Percentiles rank a stretch among this genome's conserved stretches.
phyloP scores from a whole-genome alignment of 2,329 filamentous ascomycete species.

The Diaporthe nobilis region DNA sequence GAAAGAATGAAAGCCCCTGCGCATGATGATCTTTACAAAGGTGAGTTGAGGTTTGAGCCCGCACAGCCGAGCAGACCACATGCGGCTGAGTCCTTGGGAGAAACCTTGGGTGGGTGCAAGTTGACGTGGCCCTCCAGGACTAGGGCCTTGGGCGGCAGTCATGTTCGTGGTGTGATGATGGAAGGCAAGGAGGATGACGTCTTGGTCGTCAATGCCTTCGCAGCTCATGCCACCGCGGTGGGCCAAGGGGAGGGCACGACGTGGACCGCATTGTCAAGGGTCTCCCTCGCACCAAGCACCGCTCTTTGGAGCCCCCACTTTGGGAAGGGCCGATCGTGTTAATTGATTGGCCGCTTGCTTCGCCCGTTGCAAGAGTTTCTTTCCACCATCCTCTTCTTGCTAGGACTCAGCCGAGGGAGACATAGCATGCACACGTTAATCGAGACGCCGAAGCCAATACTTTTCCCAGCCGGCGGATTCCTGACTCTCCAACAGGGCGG shows the following conservation, averaged over 20 bases:
- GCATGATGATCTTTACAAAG: background rate
- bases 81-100: slow-evolving; percentile 14
- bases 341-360: slow-evolving; percentile 19
- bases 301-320: slow-evolving; percentile 8
- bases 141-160: slow-evolving; percentile 21
- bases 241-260: slow-evolving; percentile 32
- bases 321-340: slow-evolving; percentile 24
- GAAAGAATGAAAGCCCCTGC: slow-evolving; percentile 9
- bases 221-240: slow-evolving; percentile 3
- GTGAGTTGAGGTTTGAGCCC: background rate
- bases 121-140: slow-evolving; percentile 22
- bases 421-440: background rate
- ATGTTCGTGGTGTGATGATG: slow-evolving; percentile 13
- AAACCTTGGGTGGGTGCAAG: slow-evolving; percentile 1
- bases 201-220: slow-evolving; percentile 30
- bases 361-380: background rate
- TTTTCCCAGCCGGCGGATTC: background rate
- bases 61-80: slow-evolving; percentile 10
- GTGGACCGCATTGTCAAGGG: slow-evolving; percentile 17
- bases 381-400: background rate
- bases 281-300: slow-evolving; percentile 4
- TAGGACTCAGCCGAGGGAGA: background rate
- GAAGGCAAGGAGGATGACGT: slow-evolving; percentile 18
- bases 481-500: slow-evolving; percentile 11
- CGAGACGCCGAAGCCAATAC: background rate